phyloP scores from a whole-genome alignment of 345 rosid genomes.

The Citrus inodora region DNA sequence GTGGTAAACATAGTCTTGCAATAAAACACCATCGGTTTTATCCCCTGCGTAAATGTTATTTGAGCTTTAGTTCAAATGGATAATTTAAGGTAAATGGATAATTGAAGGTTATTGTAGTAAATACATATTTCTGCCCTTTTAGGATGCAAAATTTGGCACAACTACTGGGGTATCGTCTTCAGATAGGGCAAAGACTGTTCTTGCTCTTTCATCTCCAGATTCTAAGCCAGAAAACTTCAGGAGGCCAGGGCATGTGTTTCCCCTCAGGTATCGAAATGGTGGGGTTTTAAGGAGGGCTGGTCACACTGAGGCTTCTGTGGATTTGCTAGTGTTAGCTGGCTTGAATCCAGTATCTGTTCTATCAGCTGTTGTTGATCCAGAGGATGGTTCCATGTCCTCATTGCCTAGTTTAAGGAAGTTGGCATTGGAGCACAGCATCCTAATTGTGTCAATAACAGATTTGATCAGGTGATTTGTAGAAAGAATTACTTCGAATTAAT shows the following conservation, averaged over 20 bases:
- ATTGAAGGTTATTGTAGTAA: too few species aligned
- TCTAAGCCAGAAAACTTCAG: slow-evolving; percentile 69
- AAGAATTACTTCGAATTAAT: background rate
- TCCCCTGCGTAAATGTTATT: background rate
- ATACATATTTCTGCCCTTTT: background rate
- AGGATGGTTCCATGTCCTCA: slow-evolving; percentile 68
- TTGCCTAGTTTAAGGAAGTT: slow-evolving; percentile 43
- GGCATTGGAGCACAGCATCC: slow-evolving; percentile 51
- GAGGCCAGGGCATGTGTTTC: slow-evolving; percentile 90
- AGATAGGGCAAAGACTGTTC: slow-evolving; percentile 72
- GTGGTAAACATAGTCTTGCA: slow-evolving; percentile 37
- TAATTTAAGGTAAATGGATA: too few species aligned
- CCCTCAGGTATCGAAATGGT: slow-evolving; percentile 81
- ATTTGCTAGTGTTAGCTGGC: slow-evolving; percentile 60
- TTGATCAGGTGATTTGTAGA: slow-evolving; percentile 51
- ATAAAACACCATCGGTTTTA: background rate
- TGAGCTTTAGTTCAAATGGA: too few species aligned
- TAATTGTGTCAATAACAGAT: slow-evolving; percentile 74
- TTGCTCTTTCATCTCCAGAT: slow-evolving; percentile 56
- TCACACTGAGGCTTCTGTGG: slow-evolving; percentile 87
- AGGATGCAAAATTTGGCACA: slow-evolving; percentile 74
- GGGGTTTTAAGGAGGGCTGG: slow-evolving; percentile 85
- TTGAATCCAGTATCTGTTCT: slow-evolving; percentile 66
- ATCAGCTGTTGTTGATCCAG: slow-evolving; percentile 63
- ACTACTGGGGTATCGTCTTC: slow-evolving; percentile 73